Conservation (phyloP, 2,329 filamentous ascomycete genomes). For the Pseudogymnoascus sp. region DNA sequence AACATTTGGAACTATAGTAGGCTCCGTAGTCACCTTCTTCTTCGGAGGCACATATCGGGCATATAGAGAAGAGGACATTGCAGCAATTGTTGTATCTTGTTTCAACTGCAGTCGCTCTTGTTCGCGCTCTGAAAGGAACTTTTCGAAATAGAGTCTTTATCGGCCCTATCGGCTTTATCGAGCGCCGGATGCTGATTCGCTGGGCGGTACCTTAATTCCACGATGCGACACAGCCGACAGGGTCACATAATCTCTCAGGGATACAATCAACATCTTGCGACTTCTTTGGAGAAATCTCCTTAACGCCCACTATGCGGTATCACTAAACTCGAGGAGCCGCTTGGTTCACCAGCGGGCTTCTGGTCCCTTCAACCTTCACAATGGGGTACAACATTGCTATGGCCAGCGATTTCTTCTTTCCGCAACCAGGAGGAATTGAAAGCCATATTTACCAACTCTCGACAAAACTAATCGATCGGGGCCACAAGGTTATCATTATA, state of each 20-base stretch:
- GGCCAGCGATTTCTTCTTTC: slow-evolving; percentile 99
- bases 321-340: neutral
- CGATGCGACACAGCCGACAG: neutral
- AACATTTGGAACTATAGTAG: slow-evolving; percentile 6
- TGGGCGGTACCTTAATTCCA: neutral
- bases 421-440: slow-evolving; percentile 91
- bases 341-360: slow-evolving; percentile 1
- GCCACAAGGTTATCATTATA: slow-evolving; percentile 96
- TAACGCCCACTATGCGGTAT: neutral
- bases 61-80: neutral
- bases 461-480: slow-evolving; percentile 90
- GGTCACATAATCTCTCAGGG: neutral
- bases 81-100: slow-evolving; percentile 4
- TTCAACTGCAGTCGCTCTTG: neutral
- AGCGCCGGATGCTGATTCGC: neutral
- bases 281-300: neutral
- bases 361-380: slow-evolving; percentile 10
- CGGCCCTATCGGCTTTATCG: slow-evolving; percentile 6
- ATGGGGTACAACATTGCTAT: slow-evolving; percentile 64
- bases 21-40: slow-evolving; percentile 17
- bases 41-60: slow-evolving; percentile 24
- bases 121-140: slow-evolving; percentile 3
- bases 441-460: slow-evolving; percentile 98
- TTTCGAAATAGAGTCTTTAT: slow-evolving; percentile 8
- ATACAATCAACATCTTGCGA: slow-evolving; percentile 7